Evolutionary conservation across 139 green algal genomes (phyloP).

Genomic region (Nannochloris sp.): DNA sequence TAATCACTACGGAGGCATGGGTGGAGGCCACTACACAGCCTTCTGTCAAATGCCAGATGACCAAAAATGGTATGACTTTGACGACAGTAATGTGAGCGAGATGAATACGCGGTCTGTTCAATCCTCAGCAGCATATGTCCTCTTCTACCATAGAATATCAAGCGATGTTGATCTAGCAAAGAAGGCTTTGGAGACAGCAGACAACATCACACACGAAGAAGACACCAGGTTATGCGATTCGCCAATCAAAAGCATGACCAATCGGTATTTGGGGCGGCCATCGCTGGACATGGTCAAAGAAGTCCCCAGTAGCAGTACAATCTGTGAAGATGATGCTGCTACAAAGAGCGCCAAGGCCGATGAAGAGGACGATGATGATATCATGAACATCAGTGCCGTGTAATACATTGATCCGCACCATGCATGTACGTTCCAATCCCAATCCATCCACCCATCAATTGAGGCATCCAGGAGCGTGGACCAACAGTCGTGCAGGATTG

Average conservation of each 20-base stretch:
- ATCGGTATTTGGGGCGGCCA: not conserved
- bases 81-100: conserved; percentile 59
- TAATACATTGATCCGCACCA: not conserved
- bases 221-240: not conserved
- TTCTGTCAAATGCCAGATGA: conserved; percentile 51
- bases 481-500: no score
- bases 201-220: conserved; percentile 3
- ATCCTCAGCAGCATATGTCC: conserved; percentile 74
- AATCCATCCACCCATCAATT: no score
- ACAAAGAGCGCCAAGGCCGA: not conserved
- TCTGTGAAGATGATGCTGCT: not conserved
- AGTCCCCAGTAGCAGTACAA: not conserved
- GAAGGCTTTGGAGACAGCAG: not conserved
- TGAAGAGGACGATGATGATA: conserved; percentile 5
- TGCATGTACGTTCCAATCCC: no score
- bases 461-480: no score
- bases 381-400: not conserved
- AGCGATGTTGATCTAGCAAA: conserved; percentile 17
- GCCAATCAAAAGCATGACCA: not conserved
- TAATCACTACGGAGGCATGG: conserved; percentile 87
- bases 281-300: not conserved
- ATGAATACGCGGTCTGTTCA: conserved; percentile 21
- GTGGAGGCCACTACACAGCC: conserved; percentile 95
- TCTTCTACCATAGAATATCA: conserved; percentile 78
- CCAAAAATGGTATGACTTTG: conserved; percentile 71